Base-by-base conservation (phyloP, 805 yeast species). In the Scheffersomyces stipitis region DNA sequence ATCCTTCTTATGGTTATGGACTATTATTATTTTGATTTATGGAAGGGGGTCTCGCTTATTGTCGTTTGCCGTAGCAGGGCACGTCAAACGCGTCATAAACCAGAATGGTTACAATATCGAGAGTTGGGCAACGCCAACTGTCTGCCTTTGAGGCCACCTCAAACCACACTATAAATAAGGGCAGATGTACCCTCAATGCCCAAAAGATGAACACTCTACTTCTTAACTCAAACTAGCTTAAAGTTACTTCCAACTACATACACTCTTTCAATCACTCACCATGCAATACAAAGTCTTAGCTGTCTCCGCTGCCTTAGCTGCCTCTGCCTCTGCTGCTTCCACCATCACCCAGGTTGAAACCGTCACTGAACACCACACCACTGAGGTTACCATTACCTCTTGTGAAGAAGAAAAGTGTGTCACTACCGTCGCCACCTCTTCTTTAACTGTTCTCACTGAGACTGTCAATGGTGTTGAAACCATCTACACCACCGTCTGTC, bases 401-500 rank as follows among this genome's bases (percentile, higher is more conserved):
- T 54, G 58, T 33, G 40, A 54, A 33, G 40, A 49, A 44, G 20
- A 53, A 36, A 40, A 33, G 15, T 54, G 59, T 34, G 38, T 42
- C 28, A 45, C 55, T 20, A 51, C 37, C 7, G 32, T 17, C 9
- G 26, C 38, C 15, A 26, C 35, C 24, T 31, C 44, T 27, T 23
- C 42, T n/a, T 32, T 14, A 17, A 24, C 42, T 26, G 49, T 47
- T 34, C 60, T 56, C 41, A 62, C 69, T 44, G 50, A 52, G 42
- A 63, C 68, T 31, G 60, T 63, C 31, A 40, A 50, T 27, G 67
- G 66, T 47, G 49, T 45, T 22, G 60, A 50, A 38, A 64, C 69
- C 31, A 41, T 51, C 34, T 62, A 56, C 63, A 63, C 69, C 48
- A 65, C 71, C 36, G 46, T 56, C 40, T 64, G 69, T 44, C 65